Evolutionary conservation across 2,329 filamentous ascomycete species (phyloP).

Genomic region (Cercospora sp.): DNA sequence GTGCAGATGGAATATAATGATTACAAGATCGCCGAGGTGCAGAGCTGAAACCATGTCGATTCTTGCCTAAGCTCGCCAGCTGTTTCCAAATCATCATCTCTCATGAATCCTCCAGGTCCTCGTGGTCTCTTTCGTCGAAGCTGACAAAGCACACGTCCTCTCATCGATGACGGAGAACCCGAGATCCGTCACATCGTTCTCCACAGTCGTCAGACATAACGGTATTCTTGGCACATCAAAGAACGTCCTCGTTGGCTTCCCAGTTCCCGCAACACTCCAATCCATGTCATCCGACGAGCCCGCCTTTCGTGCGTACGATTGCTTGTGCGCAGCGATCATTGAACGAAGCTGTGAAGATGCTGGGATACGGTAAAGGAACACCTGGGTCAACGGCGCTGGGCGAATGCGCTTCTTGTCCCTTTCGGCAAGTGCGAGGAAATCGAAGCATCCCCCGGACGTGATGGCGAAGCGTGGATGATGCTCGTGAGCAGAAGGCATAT

Average conservation of each 20-base stretch:
- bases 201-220: conserved; percentile 34
- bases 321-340: conserved; percentile 13
- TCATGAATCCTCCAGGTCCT: conserved; percentile 32
- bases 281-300: conserved; percentile 3
- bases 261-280: not conserved
- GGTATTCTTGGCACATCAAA: conserved; percentile 29
- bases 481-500: conserved; percentile 38
- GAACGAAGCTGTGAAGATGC: conserved; percentile 22
- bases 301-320: conserved; percentile 6
- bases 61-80: not conserved
- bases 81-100: conserved; percentile 16
- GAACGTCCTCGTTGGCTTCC: not conserved
- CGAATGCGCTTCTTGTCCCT: conserved; percentile 35
- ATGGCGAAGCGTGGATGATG: conserved; percentile 37
- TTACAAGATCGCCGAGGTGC: not conserved
- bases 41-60: not conserved
- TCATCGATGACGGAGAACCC: conserved; percentile 24
- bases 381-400: conserved; percentile 30
- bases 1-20: not conserved
- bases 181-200: conserved; percentile 32
- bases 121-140: conserved; percentile 29
- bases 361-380: conserved; percentile 38
- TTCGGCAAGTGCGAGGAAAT: conserved; percentile 37
- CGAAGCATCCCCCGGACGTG: conserved; percentile 19
- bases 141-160: conserved; percentile 26